phyloP scores from a whole-genome alignment of 129 eudicot species.

The Artemisia annua region DNA sequence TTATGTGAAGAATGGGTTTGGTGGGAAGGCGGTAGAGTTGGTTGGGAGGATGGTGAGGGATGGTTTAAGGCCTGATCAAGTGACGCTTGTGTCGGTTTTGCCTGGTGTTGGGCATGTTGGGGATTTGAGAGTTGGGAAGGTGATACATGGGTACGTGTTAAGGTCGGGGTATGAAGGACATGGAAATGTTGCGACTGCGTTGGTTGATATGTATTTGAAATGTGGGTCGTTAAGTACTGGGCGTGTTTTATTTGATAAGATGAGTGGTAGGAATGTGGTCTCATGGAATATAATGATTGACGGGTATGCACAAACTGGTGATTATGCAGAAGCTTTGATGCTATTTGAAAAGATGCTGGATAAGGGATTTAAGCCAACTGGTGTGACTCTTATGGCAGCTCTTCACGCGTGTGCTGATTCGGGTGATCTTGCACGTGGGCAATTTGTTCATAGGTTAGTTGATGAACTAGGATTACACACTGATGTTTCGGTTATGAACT shows the following conservation, averaged over 20 bases:
- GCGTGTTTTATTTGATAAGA: slow-evolving; percentile 54
- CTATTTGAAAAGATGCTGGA: slow-evolving; percentile 74
- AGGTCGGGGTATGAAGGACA: slow-evolving; percentile 50
- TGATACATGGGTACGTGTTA: slow-evolving; percentile 66
- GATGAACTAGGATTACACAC: slow-evolving; percentile 41
- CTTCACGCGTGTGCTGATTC: slow-evolving; percentile 78
- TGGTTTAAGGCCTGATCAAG: slow-evolving; percentile 52
- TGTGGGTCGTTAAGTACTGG: slow-evolving; percentile 59
- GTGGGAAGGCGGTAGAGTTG: slow-evolving; percentile 59
- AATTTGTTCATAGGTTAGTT: slow-evolving; percentile 50
- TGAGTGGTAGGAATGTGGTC: slow-evolving; percentile 59
- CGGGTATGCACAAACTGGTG: slow-evolving; percentile 72
- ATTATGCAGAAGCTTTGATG: slow-evolving; percentile 70
- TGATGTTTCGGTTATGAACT: slow-evolving; percentile 66
- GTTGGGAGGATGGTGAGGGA: slow-evolving; percentile 57
- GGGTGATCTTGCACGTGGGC: slow-evolving; percentile 62
- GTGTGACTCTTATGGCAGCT: slow-evolving; percentile 81
- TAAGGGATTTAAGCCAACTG: slow-evolving; percentile 62
- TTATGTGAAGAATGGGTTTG: slow-evolving; percentile 72
- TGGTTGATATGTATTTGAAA: slow-evolving; percentile 79
- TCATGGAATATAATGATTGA: slow-evolving; percentile 93
- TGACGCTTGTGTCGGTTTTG: slow-evolving; percentile 63
- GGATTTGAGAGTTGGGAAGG: slow-evolving; percentile 46
- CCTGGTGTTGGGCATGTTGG: slow-evolving; percentile 68
- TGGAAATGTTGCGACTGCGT: slow-evolving; percentile 70